Evolutionary conservation across 352 stramenopile species (phyloP).

Genomic region (Phytophthora meadii): DNA sequence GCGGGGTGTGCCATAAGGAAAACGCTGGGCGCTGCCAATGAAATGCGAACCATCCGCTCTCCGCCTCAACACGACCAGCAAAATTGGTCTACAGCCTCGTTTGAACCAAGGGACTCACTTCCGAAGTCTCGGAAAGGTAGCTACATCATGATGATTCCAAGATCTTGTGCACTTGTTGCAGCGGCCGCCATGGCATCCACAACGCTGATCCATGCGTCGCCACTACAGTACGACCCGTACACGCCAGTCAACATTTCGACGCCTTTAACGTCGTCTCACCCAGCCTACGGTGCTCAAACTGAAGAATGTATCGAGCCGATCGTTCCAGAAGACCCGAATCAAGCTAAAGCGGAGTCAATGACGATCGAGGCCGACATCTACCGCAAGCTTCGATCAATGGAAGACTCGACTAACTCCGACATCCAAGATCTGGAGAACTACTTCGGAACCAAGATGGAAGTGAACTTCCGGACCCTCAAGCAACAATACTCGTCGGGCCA

Average conservation of each 20-base stretch:
- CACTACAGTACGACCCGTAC: not conserved
- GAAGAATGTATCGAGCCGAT: conserved; percentile 30
- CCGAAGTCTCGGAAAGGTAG: too few species aligned
- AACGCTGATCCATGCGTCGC: too few species aligned
- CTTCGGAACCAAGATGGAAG: not conserved
- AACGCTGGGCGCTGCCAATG: too few species aligned
- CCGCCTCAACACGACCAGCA: too few species aligned
- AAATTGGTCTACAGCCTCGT: too few species aligned
- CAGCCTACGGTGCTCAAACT: conserved; percentile 29
- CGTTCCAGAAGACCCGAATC: conserved; percentile 27
- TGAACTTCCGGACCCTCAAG: not conserved
- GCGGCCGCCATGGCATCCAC: too few species aligned
- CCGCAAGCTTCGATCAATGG: conserved; percentile 23
- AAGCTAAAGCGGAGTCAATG: conserved; percentile 1
- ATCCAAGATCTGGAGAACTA: not conserved
- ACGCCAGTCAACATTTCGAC: conserved; percentile 24
- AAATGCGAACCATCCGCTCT: too few species aligned
- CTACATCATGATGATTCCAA: too few species aligned
- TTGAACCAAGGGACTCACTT: too few species aligned
- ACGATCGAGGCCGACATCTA: conserved; percentile 7
- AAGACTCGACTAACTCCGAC: conserved; percentile 29
- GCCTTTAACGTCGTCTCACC: conserved; percentile 36
- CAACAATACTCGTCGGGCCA: not conserved
- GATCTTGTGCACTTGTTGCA: too few species aligned
- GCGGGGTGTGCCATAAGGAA: too few species aligned